Base-by-base conservation (phyloP, 176 grass and related monocot species). In the Ensete glaucum region DNA sequence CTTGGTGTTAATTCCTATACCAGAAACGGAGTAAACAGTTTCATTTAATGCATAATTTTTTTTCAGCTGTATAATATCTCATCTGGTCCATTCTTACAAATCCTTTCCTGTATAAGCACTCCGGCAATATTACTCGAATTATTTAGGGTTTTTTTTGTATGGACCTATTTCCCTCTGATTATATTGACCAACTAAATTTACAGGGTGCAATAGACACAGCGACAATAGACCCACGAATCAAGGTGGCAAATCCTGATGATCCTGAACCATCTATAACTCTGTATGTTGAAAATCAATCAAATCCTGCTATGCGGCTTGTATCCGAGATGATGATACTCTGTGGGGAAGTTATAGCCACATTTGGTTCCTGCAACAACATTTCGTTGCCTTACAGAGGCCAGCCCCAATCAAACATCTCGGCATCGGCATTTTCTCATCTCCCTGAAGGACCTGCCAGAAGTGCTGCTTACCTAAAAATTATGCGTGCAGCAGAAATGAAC, bases 311-410 rank as follows among this genome's bases (percentile, higher is more conserved):
- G 86, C 83, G 83, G 72, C 88, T 98, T 75, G 93, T 97, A 74
- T 87, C 88, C 65, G 94, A 98, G 81, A 93, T 98, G 90, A 98
- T 98, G 94, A 90, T 98, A 85, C 88, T 97, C 34, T 97, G 94
- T 78, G 87, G 87, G 26, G 94, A 97, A 83, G 84, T 76, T 62
- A 77, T 98, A 71, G 85, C 94, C 51, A 82, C 90, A 34, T 93
- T 93, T 81, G 90, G 90, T 77, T 82, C 80, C 65, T 81, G 76
- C 53, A 91, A 93, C 79, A 83, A 83, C 53, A 88, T 98, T 66
- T 77, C 94, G 54, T 89, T 98, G 64, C 94, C 94, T 65, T 98
- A 91, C 64, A 85, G 94, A 81, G 90, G 94, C 11, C 90, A 98
- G 59, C 86, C 94, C n/a, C 85, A 88, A 68, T 81, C 94, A 67